phyloP scores from a whole-genome alignment of 2,329 filamentous ascomycete genomes.

The Hypoxylon sp. region DNA sequence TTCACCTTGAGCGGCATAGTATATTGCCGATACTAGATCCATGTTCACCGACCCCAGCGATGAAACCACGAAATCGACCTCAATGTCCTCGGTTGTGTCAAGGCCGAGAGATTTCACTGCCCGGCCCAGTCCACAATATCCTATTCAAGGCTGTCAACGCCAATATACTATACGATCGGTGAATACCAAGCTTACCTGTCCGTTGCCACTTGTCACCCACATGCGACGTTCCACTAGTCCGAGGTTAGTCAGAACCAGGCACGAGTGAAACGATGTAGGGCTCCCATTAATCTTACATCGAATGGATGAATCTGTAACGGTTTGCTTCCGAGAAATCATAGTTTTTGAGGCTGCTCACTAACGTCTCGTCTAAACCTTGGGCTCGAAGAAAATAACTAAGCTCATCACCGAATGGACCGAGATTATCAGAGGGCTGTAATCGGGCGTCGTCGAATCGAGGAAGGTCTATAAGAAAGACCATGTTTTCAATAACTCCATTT shows the following conservation, averaged over 20 bases:
- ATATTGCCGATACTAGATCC: slow-evolving; percentile 71
- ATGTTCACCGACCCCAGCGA: slow-evolving; percentile 83
- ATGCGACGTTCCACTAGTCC: slow-evolving; percentile 68
- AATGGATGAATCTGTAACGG: slow-evolving; percentile 84
- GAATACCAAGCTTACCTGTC: slow-evolving; percentile 53
- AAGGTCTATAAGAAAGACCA: slow-evolving; percentile 92
- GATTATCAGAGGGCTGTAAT: slow-evolving; percentile 50
- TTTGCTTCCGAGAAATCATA: slow-evolving; percentile 86
- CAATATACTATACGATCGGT: slow-evolving; percentile 1
- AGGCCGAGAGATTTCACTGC: slow-evolving; percentile 75
- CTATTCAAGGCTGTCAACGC: slow-evolving; percentile 56
- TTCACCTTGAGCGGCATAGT: slow-evolving; percentile 67
- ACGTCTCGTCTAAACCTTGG: slow-evolving; percentile 71
- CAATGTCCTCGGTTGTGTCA: slow-evolving; percentile 64
- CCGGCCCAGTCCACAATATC: slow-evolving; percentile 79
- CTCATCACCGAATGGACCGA: slow-evolving; percentile 74
- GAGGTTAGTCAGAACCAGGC: slow-evolving; percentile 38
- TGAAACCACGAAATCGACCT: slow-evolving; percentile 82
- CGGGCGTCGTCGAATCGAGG: slow-evolving; percentile 67
- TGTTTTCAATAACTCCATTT: slow-evolving; percentile 86
- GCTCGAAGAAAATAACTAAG: slow-evolving; percentile 77
- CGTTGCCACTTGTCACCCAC: slow-evolving; percentile 58
- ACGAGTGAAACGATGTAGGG: slow-evolving; percentile 12
- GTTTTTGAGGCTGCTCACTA: slow-evolving; percentile 75
- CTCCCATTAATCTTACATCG: slow-evolving; percentile 69